Conservation (phyloP, 768 basidiomycete species). For the Leucogyrophana mollusca region DNA sequence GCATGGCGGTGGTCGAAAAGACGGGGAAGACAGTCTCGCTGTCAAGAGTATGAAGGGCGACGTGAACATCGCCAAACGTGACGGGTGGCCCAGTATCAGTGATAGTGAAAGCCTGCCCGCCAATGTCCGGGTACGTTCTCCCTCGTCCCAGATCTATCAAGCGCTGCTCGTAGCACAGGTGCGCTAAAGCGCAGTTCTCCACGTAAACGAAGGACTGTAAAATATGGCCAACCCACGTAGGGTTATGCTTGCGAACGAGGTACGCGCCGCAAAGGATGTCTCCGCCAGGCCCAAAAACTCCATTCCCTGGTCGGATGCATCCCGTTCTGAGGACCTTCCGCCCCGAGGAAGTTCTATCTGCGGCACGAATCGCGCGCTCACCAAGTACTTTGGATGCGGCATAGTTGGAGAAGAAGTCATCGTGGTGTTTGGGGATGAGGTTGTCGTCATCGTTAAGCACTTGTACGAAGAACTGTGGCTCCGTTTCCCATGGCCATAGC, state of each 20-base stretch:
- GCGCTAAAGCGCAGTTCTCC: slow-evolving; percentile 73
- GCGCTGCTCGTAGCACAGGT: slow-evolving; percentile 71
- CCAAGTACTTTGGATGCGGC: slow-evolving; percentile 63
- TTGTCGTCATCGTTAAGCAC: slow-evolving; percentile 60
- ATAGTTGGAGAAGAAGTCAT: slow-evolving; percentile 77
- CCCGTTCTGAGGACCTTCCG: slow-evolving; percentile 57
- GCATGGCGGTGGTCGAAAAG: slow-evolving; percentile 63
- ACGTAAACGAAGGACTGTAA: slow-evolving; percentile 71
- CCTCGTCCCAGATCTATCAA: slow-evolving; percentile 53
- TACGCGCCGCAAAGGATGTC: slow-evolving; percentile 68
- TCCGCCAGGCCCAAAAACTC: slow-evolving; percentile 72
- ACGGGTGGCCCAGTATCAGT: slow-evolving; percentile 64
- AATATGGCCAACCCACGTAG: slow-evolving; percentile 57
- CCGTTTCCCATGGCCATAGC: slow-evolving; percentile 75
- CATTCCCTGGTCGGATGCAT: slow-evolving; percentile 77
- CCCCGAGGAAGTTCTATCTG: slow-evolving; percentile 36
- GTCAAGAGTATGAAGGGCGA: slow-evolving; percentile 52
- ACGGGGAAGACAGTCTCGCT: slow-evolving; percentile 54
- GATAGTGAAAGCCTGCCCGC: slow-evolving; percentile 68
- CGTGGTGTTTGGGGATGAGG: slow-evolving; percentile 49
- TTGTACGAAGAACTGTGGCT: slow-evolving; percentile 59
- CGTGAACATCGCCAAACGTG: slow-evolving; percentile 64
- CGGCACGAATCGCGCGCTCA: slow-evolving; percentile 46
- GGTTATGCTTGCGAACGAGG: slow-evolving; percentile 57
- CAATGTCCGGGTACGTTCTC: slow-evolving; percentile 56